Percentiles rank a stretch among this genome's conserved stretches.
These are phyloP conservation scores for Serendipita sp. DNA, from an alignment of 768 basidiomycete species.

Conservation along the genomic window DNA sequence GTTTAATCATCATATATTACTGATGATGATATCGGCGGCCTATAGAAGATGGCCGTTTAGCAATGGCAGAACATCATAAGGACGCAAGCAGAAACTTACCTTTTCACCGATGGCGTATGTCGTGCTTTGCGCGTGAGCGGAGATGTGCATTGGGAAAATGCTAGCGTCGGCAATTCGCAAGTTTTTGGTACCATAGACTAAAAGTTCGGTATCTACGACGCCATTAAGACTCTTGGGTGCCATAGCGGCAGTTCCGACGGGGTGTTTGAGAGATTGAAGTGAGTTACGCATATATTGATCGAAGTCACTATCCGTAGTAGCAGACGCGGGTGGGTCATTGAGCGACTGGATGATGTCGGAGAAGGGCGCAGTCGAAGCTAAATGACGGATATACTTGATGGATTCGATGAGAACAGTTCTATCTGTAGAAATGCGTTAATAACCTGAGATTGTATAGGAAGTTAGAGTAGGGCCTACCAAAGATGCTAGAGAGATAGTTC, in stretches of 20 bases:
- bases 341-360: conserved; percentile 18
- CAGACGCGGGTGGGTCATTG: conserved; percentile 15
- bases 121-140: conserved; percentile 7
- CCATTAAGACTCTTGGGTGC: conserved; percentile 23
- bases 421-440: conserved; percentile 15
- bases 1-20: not conserved
- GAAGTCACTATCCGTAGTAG: conserved; percentile 18
- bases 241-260: conserved; percentile 29
- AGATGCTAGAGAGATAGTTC: conserved; percentile 21
- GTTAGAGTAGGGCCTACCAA: conserved; percentile 8
- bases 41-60: not conserved
- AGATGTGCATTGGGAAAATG: conserved; percentile 15
- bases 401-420: conserved; percentile 15
- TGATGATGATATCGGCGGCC: not conserved
- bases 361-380: conserved; percentile 22
- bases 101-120: conserved; percentile 6
- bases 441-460: not conserved
- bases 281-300: conserved; percentile 5
- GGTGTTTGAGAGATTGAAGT: conserved; percentile 18
- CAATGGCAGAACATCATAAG: not conserved
- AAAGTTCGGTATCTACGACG: conserved; percentile 27
- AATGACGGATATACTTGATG: conserved; percentile 15
- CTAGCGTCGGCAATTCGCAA: conserved; percentile 25
- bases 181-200: conserved; percentile 28
- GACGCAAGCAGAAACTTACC: not conserved